Base-by-base conservation (phyloP, 2,329 filamentous ascomycete genomes). In the Cytospora leucostoma region DNA sequence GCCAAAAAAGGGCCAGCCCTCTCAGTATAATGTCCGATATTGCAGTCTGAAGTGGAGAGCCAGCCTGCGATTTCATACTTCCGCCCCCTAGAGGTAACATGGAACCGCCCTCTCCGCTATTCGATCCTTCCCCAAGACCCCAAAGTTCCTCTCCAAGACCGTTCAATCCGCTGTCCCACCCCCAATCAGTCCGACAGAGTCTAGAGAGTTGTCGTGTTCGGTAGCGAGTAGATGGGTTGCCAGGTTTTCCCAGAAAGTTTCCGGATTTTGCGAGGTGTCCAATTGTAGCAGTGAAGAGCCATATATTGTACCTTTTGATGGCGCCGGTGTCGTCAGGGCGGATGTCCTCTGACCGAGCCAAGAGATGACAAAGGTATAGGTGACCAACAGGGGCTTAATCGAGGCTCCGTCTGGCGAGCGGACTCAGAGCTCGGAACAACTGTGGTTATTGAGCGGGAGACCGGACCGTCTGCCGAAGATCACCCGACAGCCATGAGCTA, bases 391-490 rank as follows among this genome's bases (percentile, higher is more conserved):
- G 13, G n/a, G 19, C 27, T 55, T 52, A 40, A 47, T 33, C 49
- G 56, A 61, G 59, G 53, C 50, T 55, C 35, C 12, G 34, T 44
- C 47, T 57, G 56, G 51, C 40, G 59, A 55, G 63, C 59, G 56
- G 53, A 57, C 50, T 60, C 40, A 56, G 51, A 52, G 34, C 27
- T 56, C 35, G 51, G 49, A 57, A 65, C 21, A 50, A 51, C 32
- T 50, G 38, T 56, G 56, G 53, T 47, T 61, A 49, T n/a, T 33
- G 51, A 51, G 56, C 54, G 61, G 61, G 51, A 47, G 12, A n/a
- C 44, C 64, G 64, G 64, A 38, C 64, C 64, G 64, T n/a, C 11
- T 40, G 40, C 64, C 64, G 64, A 56, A 63, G 52, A 65, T 64
- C 53, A 61, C 62, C 61, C 64, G 61, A 57, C 61, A 65, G 61